phyloP scores from a whole-genome alignment of 768 basidiomycete species.

The Gyrodon lividus region DNA sequence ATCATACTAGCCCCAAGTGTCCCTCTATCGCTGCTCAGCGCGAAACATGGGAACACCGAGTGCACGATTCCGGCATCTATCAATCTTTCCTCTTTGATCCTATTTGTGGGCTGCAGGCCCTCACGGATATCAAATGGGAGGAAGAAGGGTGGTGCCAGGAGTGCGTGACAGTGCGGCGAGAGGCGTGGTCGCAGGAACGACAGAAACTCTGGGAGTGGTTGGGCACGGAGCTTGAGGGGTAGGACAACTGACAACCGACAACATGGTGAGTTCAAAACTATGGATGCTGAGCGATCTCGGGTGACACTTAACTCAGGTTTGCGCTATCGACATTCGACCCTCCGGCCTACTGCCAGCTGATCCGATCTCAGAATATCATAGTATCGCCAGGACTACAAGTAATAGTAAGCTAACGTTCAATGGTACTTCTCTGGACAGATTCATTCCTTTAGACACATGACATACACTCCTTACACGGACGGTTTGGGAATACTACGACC shows the following conservation, averaged over 20 bases:
- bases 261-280: not conserved
- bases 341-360: too few relatives aligned
- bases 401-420: too few relatives aligned
- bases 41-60: slow-evolving; percentile 1
- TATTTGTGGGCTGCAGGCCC: slow-evolving; percentile 32
- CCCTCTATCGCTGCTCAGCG: not conserved
- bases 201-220: not conserved
- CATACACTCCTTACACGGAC: too few relatives aligned
- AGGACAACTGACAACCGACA: not conserved
- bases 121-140: slow-evolving; percentile 26
- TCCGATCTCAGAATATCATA: too few relatives aligned
- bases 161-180: slow-evolving; percentile 29
- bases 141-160: slow-evolving; percentile 34
- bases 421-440: too few relatives aligned
- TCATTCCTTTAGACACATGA: too few relatives aligned
- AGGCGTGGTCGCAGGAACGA: slow-evolving; percentile 25
- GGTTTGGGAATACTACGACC: too few relatives aligned
- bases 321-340: not conserved
- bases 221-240: not conserved
- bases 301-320: not conserved
- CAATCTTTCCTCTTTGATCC: slow-evolving; percentile 33
- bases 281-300: not conserved
- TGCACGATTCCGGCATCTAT: slow-evolving; percentile 24
- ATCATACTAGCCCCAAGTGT: not conserved
- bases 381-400: too few relatives aligned